phyloP scores from a whole-genome alignment of 345 rosid genomes.

The Litchi chinensis region DNA sequence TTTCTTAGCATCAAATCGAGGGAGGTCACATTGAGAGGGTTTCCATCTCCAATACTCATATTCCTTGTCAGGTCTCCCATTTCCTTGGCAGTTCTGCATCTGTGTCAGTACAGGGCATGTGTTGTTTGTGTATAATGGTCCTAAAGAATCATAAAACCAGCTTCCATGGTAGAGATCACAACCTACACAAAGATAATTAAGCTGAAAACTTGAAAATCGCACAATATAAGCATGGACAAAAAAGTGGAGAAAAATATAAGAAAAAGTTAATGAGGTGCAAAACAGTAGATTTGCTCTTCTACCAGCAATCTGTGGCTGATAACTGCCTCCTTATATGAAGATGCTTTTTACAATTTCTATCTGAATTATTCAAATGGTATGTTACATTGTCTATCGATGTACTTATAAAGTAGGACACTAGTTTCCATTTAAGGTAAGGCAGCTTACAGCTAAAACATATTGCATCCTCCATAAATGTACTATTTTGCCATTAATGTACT shows the following conservation, averaged over 20 bases:
- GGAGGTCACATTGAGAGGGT: slow-evolving; percentile 84
- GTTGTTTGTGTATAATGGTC: slow-evolving; percentile 89
- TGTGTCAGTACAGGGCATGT: slow-evolving; percentile 87
- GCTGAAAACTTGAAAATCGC: slow-evolving; percentile 15
- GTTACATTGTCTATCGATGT: neutral
- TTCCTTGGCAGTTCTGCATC: slow-evolving; percentile 99
- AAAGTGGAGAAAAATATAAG: neutral
- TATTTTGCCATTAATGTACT: neutral
- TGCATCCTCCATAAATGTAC: slow-evolving; percentile 6
- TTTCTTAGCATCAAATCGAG: slow-evolving; percentile 84
- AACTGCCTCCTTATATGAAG: neutral
- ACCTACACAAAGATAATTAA: slow-evolving; percentile 41
- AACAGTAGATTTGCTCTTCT: neutral
- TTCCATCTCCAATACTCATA: slow-evolving; percentile 98
- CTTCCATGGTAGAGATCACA: slow-evolving; percentile 83
- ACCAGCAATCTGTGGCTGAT: neutral
- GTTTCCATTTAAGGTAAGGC: neutral
- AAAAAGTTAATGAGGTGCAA: neutral
- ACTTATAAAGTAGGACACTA: neutral
- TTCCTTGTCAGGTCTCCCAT: slow-evolving; percentile 91
- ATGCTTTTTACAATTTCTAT: neutral
- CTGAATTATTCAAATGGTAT: neutral
- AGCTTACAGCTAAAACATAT: neutral
- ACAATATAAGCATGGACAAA: neutral
- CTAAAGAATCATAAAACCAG: slow-evolving; percentile 83